Conservation (phyloP, 177 flowering plant genomes). For the Vitis hybrid region DNA sequence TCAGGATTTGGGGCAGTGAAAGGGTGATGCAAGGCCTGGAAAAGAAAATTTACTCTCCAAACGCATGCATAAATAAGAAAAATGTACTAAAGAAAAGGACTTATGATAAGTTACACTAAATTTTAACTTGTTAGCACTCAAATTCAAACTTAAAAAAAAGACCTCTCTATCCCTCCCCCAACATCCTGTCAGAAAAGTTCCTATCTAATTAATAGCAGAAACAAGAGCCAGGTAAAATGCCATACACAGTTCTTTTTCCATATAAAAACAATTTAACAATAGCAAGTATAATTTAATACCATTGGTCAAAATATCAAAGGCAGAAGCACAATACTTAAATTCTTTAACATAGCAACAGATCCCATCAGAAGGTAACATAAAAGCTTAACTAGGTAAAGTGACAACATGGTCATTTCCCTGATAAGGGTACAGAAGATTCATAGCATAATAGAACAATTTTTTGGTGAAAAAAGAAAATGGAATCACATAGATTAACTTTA, state of each 20-base stretch:
- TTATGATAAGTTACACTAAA: neutral
- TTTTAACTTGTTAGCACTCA: neutral
- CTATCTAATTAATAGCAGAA: too few relatives aligned
- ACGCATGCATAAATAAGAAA: neutral
- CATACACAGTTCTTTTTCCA: too few relatives aligned
- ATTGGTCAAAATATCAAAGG: too few relatives aligned
- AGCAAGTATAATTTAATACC: too few relatives aligned
- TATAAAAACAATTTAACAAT: too few relatives aligned
- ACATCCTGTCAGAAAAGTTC: neutral
- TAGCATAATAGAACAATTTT: neutral
- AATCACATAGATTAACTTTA: too few relatives aligned
- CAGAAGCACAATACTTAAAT: too few relatives aligned
- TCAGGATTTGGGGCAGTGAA: constrained; percentile 96
- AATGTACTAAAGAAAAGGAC: neutral
- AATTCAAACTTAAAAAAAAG: too few relatives aligned
- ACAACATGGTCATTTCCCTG: neutral
- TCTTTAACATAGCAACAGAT: too few relatives aligned
- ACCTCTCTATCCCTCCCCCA: neutral
- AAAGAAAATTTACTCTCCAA: neutral
- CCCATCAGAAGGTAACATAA: neutral
- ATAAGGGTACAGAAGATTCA: neutral
- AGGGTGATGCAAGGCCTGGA: constrained; percentile 95
- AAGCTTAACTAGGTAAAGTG: neutral
- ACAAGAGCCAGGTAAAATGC: too few relatives aligned
- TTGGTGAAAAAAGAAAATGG: too few relatives aligned